Percentiles rank a stretch among this genome's conserved stretches.
Evolutionary conservation across 805 yeast genomes (phyloP).

Genomic region (Cyberlindnera saturnus): DNA sequence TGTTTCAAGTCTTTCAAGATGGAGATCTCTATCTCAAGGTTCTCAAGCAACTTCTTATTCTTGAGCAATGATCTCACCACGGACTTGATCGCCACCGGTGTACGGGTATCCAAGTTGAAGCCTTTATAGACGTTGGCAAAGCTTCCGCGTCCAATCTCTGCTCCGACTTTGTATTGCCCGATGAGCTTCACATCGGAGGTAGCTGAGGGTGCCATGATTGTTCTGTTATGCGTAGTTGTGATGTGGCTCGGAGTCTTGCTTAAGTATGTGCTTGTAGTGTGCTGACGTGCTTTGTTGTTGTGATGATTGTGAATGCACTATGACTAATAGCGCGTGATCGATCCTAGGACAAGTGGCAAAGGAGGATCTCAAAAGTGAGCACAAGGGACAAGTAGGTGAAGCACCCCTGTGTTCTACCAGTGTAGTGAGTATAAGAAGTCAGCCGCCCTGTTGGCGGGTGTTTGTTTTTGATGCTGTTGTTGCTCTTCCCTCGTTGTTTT

Average conservation of each 20-base stretch:
- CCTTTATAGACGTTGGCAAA: slow-evolving; percentile 96
- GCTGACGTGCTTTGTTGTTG: neutral
- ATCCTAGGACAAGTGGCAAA: too few relatives aligned
- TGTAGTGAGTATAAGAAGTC: too few relatives aligned
- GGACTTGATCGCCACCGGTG: slow-evolving; percentile 82
- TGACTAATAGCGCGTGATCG: too few relatives aligned
- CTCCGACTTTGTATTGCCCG: slow-evolving; percentile 22
- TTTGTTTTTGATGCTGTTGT: too few relatives aligned
- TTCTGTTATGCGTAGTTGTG: neutral
- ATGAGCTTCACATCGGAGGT: slow-evolving; percentile 12
- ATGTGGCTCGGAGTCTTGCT: neutral
- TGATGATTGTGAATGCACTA: too few relatives aligned
- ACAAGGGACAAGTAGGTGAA: too few relatives aligned
- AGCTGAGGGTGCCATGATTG: slow-evolving; percentile 5
- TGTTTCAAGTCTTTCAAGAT: slow-evolving; percentile 84
- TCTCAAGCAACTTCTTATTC: slow-evolving; percentile 82
- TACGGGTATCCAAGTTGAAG: slow-evolving; percentile 41
- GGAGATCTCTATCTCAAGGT: slow-evolving; percentile 86
- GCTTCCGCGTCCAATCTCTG: slow-evolving; percentile 89
- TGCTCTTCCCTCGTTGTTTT: too few relatives aligned
- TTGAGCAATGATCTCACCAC: slow-evolving; percentile 77
- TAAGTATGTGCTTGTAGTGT: neutral
- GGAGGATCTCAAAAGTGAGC: too few relatives aligned
- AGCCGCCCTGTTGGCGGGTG: too few relatives aligned
- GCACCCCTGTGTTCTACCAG: too few relatives aligned